Conservation (phyloP, 2,329 filamentous ascomycete species). For the Annulohypoxylon truncatum region DNA sequence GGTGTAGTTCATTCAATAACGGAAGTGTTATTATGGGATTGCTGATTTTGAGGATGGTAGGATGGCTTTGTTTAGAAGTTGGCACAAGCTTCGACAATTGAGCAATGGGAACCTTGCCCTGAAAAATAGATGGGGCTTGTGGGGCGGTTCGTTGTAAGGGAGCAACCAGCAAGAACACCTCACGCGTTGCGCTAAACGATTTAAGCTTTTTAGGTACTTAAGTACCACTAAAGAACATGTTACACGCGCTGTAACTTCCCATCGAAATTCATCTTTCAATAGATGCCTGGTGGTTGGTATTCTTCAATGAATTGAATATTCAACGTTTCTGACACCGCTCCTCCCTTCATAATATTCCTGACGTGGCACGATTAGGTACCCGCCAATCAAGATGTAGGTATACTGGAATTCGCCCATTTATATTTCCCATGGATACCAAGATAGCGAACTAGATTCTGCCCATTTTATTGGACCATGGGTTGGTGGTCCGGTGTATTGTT, state of each 20-base stretch:
- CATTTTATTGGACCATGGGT: background rate
- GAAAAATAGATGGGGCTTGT: slow-evolving; percentile 19
- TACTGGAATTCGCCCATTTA: background rate
- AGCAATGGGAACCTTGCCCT: slow-evolving; percentile 29
- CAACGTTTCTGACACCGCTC: background rate
- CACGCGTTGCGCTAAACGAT: slow-evolving; percentile 9
- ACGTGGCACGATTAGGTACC: slow-evolving; percentile 5
- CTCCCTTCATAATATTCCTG: background rate
- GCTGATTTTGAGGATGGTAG: background rate
- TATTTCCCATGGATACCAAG: background rate
- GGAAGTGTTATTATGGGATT: slow-evolving; percentile 22
- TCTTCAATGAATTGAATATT: background rate
- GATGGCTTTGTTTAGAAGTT: slow-evolving; percentile 34
- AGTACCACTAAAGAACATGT: background rate
- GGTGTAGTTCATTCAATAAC: slow-evolving; percentile 19
- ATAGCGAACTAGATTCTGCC: background rate
- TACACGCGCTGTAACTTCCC: background rate
- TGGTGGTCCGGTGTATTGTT: background rate
- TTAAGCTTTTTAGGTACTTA: slow-evolving; percentile 2
- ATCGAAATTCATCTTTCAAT: background rate
- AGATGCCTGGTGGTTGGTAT: too few species aligned
- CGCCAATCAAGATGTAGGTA: background rate
- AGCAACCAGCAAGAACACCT: slow-evolving; percentile 19
- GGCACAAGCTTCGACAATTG: slow-evolving; percentile 33
- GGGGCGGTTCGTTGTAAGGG: slow-evolving; percentile 34